Percentiles rank a stretch among this genome's conserved stretches.
Evolutionary conservation across 306 rosid species (phyloP).

Genomic region (Benincasa hispida): DNA sequence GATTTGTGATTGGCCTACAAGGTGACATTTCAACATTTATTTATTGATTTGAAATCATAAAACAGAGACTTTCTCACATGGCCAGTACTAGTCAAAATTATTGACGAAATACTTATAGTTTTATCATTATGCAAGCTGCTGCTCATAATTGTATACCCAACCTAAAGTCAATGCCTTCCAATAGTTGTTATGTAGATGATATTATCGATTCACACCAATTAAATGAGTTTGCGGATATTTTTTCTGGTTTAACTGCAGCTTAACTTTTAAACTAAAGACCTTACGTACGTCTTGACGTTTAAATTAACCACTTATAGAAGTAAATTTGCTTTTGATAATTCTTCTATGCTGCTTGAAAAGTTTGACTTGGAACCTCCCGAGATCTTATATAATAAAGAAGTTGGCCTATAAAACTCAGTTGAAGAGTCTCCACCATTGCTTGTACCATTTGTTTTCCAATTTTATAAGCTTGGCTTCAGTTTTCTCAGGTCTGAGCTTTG

Average conservation of each 20-base stretch:
- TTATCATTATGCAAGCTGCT: background rate
- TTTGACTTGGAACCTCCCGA: conserved; percentile 29
- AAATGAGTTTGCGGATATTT: background rate
- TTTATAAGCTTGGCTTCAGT: background rate
- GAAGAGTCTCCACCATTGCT: background rate
- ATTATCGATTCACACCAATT: background rate
- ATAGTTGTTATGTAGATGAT: background rate
- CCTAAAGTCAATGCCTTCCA: conserved; percentile 23
- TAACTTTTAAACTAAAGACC: background rate
- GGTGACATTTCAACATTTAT: background rate
- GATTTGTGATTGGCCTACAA: background rate
- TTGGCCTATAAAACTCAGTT: background rate
- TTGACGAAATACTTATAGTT: background rate
- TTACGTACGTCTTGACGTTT: conserved; percentile 13
- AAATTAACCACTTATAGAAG: conserved; percentile 19
- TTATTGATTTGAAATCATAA: background rate
- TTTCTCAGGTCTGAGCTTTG: background rate
- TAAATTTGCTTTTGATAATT: conserved; percentile 4
- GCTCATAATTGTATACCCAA: background rate
- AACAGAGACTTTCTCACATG: background rate
- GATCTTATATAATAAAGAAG: conserved; percentile 21
- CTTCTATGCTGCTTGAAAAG: conserved; percentile 32
- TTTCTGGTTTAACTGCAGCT: conserved; percentile 13
- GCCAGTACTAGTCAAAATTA: background rate
- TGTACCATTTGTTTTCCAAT: background rate